A percentile compares a stretch with the other conserved stretches of the same genome.
Evolutionary conservation across 768 basidiomycete genomes (phyloP).

Genomic region (Trametes punicea): DNA sequence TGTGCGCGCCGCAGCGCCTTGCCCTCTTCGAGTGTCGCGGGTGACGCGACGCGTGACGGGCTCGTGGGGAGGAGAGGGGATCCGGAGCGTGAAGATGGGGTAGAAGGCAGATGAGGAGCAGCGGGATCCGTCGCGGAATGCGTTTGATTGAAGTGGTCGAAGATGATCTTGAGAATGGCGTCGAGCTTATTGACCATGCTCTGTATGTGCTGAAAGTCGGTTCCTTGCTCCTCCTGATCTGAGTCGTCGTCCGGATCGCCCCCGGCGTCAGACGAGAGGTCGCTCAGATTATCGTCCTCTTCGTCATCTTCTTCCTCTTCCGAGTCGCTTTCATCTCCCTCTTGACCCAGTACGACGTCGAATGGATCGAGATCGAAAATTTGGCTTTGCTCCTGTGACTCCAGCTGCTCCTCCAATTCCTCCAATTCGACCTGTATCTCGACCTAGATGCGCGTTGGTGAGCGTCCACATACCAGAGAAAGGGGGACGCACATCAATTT

Average conservation of each 20-base stretch:
- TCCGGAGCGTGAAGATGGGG: slow-evolving; percentile 28
- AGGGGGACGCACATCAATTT: slow-evolving; percentile 91
- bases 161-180: slow-evolving; percentile 76
- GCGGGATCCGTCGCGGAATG: slow-evolving; percentile 31
- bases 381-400: slow-evolving; percentile 44
- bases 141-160: slow-evolving; percentile 74
- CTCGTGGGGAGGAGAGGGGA: slow-evolving; percentile 19
- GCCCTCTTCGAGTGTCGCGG: slow-evolving; percentile 29
- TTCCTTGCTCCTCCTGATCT: slow-evolving; percentile 40
- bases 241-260: slow-evolving; percentile 44
- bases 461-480: no score
- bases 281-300: slow-evolving; percentile 52
- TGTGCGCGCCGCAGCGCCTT: slow-evolving; percentile 51
- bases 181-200: slow-evolving; percentile 94
- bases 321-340: slow-evolving; percentile 55
- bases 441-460: no score
- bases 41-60: slow-evolving; percentile 26
- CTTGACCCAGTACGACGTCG: slow-evolving; percentile 78
- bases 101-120: slow-evolving; percentile 23
- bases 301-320: slow-evolving; percentile 47
- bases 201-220: slow-evolving; percentile 65
- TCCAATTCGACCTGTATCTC: slow-evolving; percentile 97
- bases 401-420: slow-evolving; percentile 73
- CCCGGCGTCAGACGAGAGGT: slow-evolving; percentile 69
- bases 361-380: slow-evolving; percentile 83